Base-by-base conservation (phyloP, 2,329 filamentous ascomycete genomes). In the Penicillium brasilianum region DNA sequence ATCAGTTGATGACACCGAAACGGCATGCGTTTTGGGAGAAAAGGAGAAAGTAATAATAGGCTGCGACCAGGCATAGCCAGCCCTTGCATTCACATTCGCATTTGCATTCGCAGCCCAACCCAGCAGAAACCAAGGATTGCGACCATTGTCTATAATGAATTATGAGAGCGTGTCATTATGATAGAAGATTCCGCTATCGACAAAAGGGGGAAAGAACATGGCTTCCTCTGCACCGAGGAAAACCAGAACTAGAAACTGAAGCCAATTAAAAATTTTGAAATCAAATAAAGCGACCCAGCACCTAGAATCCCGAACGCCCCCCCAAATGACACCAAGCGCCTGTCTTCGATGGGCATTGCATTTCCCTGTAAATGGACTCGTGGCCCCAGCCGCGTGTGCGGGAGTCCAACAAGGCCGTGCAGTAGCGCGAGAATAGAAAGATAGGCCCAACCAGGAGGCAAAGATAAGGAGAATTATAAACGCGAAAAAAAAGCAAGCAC, bases 91-190 rank as follows among this genome's bases (percentile, higher is more conserved):
- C 20, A 41, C 22, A 49, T 51, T 46, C 55, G 20, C 37, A 52
- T 58, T 57, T 58, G 61, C 55, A 63, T 58, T 50, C 30, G 58
- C 37, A 36, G 44, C 37, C 37, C 36, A 22, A 18, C 13, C n/a
- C 8, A n/a, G 11, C 39, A n/a, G 41, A 22, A 10, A 49, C 2
- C 20, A n/a, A 13, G 52, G 54, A 36, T 43, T 43, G 54, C 50
- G 49, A 61, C 56, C 37, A 62, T 51, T 60, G 51, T 57, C 34
- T 30, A 64, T 64, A 61, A 62, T 28, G 61, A 64, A 34, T 58
- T 53, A 66, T 57, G 59, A 66, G 25, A 60, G 61, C 55, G 48
- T 64, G 44, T 60, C 22, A 58, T 60, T 60, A 60, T 50, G 44
- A 60, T 44, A 59, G 49, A 57, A 16, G 30, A 25, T 52, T 37